Base-by-base conservation (phyloP, 2,329 filamentous ascomycete species). In the Penicillium sp. region DNA sequence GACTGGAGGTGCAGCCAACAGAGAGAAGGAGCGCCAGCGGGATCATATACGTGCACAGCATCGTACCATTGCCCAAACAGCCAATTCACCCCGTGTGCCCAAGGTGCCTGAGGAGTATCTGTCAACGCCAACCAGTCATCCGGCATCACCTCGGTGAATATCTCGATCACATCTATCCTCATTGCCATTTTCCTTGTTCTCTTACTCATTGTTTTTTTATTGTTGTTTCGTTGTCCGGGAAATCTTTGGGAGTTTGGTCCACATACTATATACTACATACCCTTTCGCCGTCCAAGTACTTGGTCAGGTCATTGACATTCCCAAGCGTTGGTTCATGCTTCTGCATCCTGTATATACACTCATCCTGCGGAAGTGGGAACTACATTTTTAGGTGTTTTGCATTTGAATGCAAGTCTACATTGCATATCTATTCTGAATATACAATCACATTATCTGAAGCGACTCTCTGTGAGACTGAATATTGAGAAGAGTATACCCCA, bases 21-120 rank as follows among this genome's bases (percentile, higher is more conserved):
- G 75, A 16, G 75, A 77, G 32, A 77, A 75, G 54, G 77, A 79
- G 47, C 72, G 76, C 24, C 77, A 79, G 43, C 71, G 76, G 22
- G 76, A 77, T 42, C 59, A 75, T 5, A 61, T 79, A 32, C 67
- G 75, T 31, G 71, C 74, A 36, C 76, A 77, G 39, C 73, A 80
- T 38, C 74, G 76, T 18, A 71, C 75, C 22, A 58, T 72, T 38
- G 64, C 60, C 21, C 72, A 76, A 55, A 69, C 73, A 36, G 66
- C 73, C 40, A 69, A 69, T 47, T 77, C 74, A 38, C 74, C 75
- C 8, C 70, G 75, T 18, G 77, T 81, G 10, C 78, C 78, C 3
- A 78, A 77, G 56, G 77, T 81, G 7, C 78, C 78, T 0, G 63
- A 73, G 42, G 78, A 79, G 51, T 81, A 79, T 64, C 71, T 80